Base-by-base conservation (phyloP, 2,329 filamentous ascomycete species). In the Aspergillus intermedius region DNA sequence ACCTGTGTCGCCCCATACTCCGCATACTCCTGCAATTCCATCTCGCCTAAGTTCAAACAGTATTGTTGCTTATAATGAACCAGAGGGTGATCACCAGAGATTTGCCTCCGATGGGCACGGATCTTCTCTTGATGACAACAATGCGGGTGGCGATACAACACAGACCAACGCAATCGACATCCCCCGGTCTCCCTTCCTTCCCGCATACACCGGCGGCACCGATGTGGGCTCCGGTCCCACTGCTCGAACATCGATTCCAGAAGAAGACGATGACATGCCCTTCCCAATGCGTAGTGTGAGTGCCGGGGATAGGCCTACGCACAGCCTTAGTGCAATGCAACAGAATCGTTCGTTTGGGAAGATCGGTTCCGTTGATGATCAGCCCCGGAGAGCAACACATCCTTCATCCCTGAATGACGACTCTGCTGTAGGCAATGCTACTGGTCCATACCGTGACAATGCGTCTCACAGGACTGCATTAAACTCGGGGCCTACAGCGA, bases 1-100 rank as follows among this genome's bases (percentile, higher is more conserved):
- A 60, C 88, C 90, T 0, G 80, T 94, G 15, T 95, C 89, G 2
- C 90, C 87, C 8, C 89, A 91, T 62, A 95, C 88, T 0, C 89
- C 91, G 1, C 91, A 97, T 62, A 95, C 90, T 0, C 93, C 93
- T 3, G 90, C 91, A 9, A 89, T 97, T 23, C 91, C 91, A 17
- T 96, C 91, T 6, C 81, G 93, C n/a, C 74, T 98, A 19, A 95
- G 89, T 62, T 89, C 93, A 54, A 91, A 94, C 62, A 93, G 88
- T 45, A 88, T 93, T 51, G 83, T 83, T 40, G 86, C 88, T 55
- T 86, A 89, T 60, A 69, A 73, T 46, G 70, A 69, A 37, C 63
- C 60, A 42, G 70, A 65, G 47, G 64, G 60, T 54, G 59, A 61
- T 50, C 57, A 65, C 46, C 56, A 57, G 34, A 54, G 61, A 19